Evolutionary conservation across 202 grass and related monocot genomes (phyloP).

Genomic region (Carex arenaria): DNA sequence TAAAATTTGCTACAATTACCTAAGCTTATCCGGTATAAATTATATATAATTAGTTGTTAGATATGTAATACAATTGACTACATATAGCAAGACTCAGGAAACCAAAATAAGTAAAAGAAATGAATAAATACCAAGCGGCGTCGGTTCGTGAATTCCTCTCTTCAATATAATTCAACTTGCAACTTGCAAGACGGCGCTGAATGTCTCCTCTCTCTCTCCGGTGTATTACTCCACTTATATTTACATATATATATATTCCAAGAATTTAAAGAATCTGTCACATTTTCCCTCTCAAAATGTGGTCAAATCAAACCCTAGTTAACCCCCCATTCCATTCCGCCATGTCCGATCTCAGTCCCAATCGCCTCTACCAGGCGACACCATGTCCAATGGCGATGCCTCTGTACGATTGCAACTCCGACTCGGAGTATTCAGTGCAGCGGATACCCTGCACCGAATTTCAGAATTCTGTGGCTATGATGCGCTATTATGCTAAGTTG

Average conservation of each 20-base stretch:
- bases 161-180: not conserved
- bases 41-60: slow-evolving; percentile 1
- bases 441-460: not conserved
- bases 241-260: not conserved
- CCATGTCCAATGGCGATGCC: not conserved
- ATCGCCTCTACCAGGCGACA: not conserved
- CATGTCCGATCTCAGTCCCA: not conserved
- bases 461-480: not conserved
- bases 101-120: not conserved
- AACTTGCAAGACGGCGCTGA: not conserved
- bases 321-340: not conserved
- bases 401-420: not conserved
- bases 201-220: not conserved
- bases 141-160: not conserved
- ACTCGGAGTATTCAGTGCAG: not conserved
- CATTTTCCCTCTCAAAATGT: not conserved
- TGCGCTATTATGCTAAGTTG: not conserved
- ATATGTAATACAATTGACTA: not conserved
- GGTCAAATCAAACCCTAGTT: slow-evolving; percentile 1
- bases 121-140: not conserved
- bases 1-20: slow-evolving; percentile 8
- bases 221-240: not conserved
- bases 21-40: not conserved
- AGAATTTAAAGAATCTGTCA: no score
- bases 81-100: not conserved